Conservation (phyloP, 768 basidiomycete genomes). For the Symmetrospora coprosmae region DNA sequence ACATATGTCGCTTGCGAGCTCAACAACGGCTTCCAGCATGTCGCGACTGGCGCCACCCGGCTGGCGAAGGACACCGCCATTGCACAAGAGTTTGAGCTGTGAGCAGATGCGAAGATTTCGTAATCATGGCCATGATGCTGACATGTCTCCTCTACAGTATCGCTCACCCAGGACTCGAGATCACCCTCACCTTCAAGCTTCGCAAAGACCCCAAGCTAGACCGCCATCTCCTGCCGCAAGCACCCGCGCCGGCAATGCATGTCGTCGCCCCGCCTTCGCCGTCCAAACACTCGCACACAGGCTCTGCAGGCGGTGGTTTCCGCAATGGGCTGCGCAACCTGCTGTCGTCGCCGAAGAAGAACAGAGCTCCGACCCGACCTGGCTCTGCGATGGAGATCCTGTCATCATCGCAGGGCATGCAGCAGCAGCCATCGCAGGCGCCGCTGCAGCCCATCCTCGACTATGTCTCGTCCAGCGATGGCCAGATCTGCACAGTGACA, state of each 20-base stretch:
- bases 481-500: neutral
- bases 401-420: neutral
- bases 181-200: slow-evolving; percentile 12
- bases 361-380: slow-evolving; percentile 16
- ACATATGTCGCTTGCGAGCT: slow-evolving; percentile 14
- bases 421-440: too few relatives aligned
- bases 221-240: slow-evolving; percentile 8
- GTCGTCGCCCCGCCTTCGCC: neutral
- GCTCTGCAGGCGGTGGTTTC: slow-evolving; percentile 13
- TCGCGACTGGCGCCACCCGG: neutral
- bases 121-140: neutral
- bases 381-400: slow-evolving; percentile 4
- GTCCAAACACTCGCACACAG: neutral
- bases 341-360: neutral
- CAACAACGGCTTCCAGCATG: neutral
- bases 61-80: neutral
- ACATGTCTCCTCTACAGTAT: neutral
- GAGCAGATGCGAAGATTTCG: neutral
- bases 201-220: neutral
- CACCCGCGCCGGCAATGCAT: too few relatives aligned
- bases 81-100: slow-evolving; percentile 16
- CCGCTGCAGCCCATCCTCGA: slow-evolving; percentile 12
- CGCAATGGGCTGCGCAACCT: slow-evolving; percentile 1
- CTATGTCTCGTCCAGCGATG: neutral
- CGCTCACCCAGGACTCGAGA: slow-evolving; percentile 6